These are phyloP conservation scores for Neonectria neomacrospora DNA, from an alignment of 2,329 filamentous ascomycete genomes.

Conservation along the genomic window DNA sequence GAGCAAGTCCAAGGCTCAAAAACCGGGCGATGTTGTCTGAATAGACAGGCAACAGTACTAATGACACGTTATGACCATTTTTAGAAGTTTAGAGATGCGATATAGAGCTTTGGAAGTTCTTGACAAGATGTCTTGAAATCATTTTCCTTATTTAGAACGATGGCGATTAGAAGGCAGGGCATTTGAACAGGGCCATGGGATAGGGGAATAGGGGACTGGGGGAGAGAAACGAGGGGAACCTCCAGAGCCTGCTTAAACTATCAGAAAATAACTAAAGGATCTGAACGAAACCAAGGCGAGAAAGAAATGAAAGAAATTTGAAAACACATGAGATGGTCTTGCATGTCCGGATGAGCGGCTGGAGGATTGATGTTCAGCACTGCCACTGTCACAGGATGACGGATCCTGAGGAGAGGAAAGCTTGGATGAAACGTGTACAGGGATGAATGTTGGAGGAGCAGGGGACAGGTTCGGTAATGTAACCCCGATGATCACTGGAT, in stretches of 20 bases:
- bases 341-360: conserved; percentile 4
- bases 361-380: conserved; percentile 6
- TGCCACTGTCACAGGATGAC: conserved; percentile 1
- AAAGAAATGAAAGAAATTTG: neutral
- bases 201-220: neutral
- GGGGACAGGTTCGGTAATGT: neutral
- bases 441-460: conserved; percentile 4
- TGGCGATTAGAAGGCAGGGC: neutral
- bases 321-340: neutral
- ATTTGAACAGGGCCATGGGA: neutral
- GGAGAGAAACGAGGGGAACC: neutral
- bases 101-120: conserved; percentile 2
- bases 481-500: conserved; percentile 18
- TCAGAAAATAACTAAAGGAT: neutral
- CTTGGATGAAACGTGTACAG: conserved; percentile 13
- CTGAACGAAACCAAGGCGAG: neutral
- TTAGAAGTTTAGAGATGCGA: conserved; percentile 12
- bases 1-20: conserved; percentile 44
- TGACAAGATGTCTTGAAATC: neutral
- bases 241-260: neutral
- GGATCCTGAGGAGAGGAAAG: neutral
- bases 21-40: conserved; percentile 45
- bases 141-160: neutral
- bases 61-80: conserved; percentile 19
- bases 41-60: neutral